Conservation (phyloP, 257 asterid genomes). For the Mitragyna speciosa region DNA sequence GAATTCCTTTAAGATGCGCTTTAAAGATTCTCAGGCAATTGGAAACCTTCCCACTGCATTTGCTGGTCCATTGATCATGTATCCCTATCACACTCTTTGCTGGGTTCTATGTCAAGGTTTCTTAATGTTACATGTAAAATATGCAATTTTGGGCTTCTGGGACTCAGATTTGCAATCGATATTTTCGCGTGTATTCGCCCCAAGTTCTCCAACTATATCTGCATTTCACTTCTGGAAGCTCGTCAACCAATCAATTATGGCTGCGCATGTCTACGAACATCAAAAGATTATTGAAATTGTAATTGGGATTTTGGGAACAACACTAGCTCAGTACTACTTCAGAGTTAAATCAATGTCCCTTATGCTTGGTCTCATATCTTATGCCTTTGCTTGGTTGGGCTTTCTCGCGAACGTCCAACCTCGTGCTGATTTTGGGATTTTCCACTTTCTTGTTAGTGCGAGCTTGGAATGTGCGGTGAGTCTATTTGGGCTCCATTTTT, state of each 20-base stretch:
- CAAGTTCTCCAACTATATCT: neutral
- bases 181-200: neutral
- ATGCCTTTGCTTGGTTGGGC: conserved; percentile 21
- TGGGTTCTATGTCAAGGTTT: neutral
- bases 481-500: conserved; percentile 17
- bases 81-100: conserved; percentile 8
- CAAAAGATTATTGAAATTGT: conserved; percentile 13
- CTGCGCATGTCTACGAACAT: neutral
- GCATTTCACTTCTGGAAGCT: neutral
- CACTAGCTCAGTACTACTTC: conserved; percentile 17
- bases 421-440: conserved; percentile 19
- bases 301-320: conserved; percentile 7
- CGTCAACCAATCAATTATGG: neutral
- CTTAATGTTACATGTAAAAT: no score
- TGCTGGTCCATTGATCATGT: neutral
- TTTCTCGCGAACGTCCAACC: conserved; percentile 26
- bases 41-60: neutral
- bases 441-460: conserved; percentile 22
- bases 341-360: neutral
- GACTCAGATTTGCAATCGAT: neutral
- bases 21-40: neutral
- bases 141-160: no score
- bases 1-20: neutral
- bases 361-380: conserved; percentile 15
- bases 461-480: conserved; percentile 21